Evolutionary conservation across 352 stramenopile species (phyloP).

Genomic region (Globisporangium emineosum): DNA sequence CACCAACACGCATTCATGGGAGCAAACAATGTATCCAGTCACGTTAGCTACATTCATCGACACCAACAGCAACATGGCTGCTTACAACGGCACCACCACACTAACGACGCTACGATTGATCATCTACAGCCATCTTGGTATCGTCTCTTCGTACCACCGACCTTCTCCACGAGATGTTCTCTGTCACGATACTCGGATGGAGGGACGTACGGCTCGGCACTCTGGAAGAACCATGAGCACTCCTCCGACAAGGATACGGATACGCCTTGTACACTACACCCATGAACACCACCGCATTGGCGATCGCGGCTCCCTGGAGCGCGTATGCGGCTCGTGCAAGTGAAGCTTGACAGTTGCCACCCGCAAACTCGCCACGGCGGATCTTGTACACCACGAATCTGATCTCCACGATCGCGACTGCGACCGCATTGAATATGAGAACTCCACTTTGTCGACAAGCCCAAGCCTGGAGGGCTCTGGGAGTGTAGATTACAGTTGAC

Average conservation of each 20-base stretch:
- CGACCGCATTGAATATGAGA: neutral
- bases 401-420: neutral
- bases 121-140: neutral
- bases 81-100: neutral
- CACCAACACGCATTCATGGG: too few species aligned
- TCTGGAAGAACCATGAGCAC: neutral
- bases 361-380: neutral
- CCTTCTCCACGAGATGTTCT: neutral
- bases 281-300: neutral
- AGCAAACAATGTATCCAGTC: neutral
- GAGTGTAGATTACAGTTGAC: too few species aligned
- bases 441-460: neutral
- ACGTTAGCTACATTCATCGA: neutral
- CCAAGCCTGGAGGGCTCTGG: neutral
- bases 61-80: neutral
- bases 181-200: neutral
- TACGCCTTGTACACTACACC: neutral
- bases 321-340: neutral
- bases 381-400: neutral
- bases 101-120: neutral
- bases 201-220: neutral
- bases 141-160: neutral
- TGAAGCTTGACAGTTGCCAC: neutral
- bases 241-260: neutral
- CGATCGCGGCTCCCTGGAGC: neutral